A percentile compares a stretch with the other conserved stretches of the same genome.
These are phyloP conservation scores for Rutstroemia sp. DNA, from an alignment of 2,329 filamentous ascomycete species.

Conservation along the genomic window DNA sequence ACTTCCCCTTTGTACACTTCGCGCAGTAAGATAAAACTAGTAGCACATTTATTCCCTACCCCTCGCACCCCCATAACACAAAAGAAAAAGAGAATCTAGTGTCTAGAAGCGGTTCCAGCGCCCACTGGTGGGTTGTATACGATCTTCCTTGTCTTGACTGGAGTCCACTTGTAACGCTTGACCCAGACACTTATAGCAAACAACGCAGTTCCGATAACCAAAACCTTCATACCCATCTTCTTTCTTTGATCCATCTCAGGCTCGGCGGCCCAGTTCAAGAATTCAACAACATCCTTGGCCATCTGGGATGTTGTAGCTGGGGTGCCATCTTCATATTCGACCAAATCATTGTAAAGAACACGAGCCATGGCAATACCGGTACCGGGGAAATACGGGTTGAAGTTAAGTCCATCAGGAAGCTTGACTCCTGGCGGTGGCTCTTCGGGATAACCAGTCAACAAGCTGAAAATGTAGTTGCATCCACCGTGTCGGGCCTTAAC, in stretches of 20 bases:
- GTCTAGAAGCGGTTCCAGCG: conserved; percentile 9
- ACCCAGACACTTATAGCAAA: conserved; percentile 91
- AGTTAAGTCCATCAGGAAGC: conserved; percentile 88
- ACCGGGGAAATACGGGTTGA: conserved; percentile 99
- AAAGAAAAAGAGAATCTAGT: conserved; percentile 24
- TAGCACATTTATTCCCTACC: conserved; percentile 27
- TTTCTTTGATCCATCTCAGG: conserved; percentile 99
- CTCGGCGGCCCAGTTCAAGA: conserved; percentile 98
- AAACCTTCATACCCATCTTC: conserved; percentile 98
- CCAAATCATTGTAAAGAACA: conserved; percentile 93
- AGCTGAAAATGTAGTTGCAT: conserved; percentile 96
- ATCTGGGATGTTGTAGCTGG: conserved; percentile 95
- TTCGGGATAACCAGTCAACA: conserved; percentile 95
- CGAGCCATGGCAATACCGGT: conserved; percentile 98
- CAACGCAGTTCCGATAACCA: conserved; percentile 71
- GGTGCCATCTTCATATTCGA: conserved; percentile 96
- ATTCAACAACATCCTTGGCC: conserved; percentile 98
- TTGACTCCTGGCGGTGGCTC: conserved; percentile 85
- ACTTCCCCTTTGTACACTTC: conserved; percentile 25
- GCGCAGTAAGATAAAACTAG: conserved; percentile 27
- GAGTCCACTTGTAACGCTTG: conserved; percentile 99
- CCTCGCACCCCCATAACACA: conserved; percentile 14
- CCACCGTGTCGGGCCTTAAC: conserved; percentile 96
- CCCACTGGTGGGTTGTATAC: conserved; percentile 66
- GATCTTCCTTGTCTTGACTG: conserved; percentile 92